Evolutionary conservation across 1,139 yeast species (phyloP), one percentile per base, ranked within the genome.

Genomic region (Yamadazyma atlantica): DNA sequence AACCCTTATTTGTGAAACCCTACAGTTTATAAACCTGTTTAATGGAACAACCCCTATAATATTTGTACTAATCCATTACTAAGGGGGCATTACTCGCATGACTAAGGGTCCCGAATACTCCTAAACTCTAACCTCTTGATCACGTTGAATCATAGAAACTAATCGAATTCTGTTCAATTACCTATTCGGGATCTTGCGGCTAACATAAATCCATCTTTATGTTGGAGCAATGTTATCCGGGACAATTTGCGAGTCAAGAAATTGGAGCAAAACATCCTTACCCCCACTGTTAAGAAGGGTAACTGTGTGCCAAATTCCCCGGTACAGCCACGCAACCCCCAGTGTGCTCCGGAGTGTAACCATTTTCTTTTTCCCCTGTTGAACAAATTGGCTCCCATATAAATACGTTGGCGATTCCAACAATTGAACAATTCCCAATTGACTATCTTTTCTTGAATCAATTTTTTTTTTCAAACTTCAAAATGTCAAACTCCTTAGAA

Each of bases 401-500:
- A 23, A 23, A 23, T 23, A 10, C 12, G 12, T 11, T 11, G 12
- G 4, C 26, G 26, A 23, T 8, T 23, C 26, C 26, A 10, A 10
- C 4, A 15, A 9, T n/a, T 13, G n/a, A 14, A 26, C n/a, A 26
- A 26, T 11, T 26, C 13, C 13, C 29, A 26, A 26, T 26, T 26
- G 29, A 12, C 13, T 13, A 12, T 14, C 13, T 26, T 26, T 26
- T 26, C 13, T 28, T 16, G 9, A 14, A 26, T 13, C 8, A 10
- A 24, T 14, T 26, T 7, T 12, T 26, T 26, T 26, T 26, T 5
- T 9, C 8, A 19, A 6, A 19, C 5, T 16, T 16, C 16, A 29
- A 18, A 41, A 62, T 63, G 65, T 59, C 79, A 39, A 82, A 82
- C 76, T 85, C 97, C 42, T 78, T 90, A 61, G 97, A 85, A 68